Evolutionary conservation across 192 early-diverging fungal genomes (phyloP).

Genomic region (Cladochytrium replicatum): DNA sequence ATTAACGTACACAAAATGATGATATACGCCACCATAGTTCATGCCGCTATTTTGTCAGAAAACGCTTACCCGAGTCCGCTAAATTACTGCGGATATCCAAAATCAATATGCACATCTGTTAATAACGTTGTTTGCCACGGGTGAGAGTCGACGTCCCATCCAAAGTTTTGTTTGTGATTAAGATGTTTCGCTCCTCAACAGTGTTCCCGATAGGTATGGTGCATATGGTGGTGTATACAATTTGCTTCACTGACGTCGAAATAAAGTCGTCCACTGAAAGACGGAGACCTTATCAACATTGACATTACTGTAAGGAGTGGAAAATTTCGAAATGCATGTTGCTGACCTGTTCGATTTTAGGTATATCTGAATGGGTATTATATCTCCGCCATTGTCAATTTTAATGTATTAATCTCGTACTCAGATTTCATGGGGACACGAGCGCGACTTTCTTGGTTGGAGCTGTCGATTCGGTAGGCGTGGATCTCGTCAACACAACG

Average conservation of each 20-base stretch:
- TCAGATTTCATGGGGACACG: constrained; percentile 60
- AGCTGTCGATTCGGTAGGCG: constrained; percentile 45
- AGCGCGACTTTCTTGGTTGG: constrained; percentile 58
- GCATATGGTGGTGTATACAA: background rate
- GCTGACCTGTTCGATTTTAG: constrained; percentile 4
- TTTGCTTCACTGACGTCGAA: too few species aligned
- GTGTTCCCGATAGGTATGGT: constrained; percentile 26
- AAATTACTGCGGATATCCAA: constrained; percentile 65
- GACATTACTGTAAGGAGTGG: constrained; percentile 54
- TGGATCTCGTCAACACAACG: constrained; percentile 43
- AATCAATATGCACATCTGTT: constrained; percentile 66
- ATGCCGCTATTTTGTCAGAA: constrained; percentile 38
- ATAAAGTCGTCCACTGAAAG: constrained; percentile 37
- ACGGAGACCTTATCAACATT: constrained; percentile 70
- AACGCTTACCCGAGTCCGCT: constrained; percentile 70
- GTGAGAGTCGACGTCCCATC: constrained; percentile 4
- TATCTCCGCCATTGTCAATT: background rate
- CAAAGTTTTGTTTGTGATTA: background rate
- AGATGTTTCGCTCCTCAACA: background rate
- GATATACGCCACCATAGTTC: constrained; percentile 20
- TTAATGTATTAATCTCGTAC: background rate
- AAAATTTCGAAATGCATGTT: constrained; percentile 2
- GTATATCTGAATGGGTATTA: constrained; percentile 44
- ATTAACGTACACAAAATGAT: background rate
- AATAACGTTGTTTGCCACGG: constrained; percentile 83